A percentile compares a stretch with the other conserved stretches of the same genome.
phyloP scores from a whole-genome alignment of 164 flowering plant genomes.

The Tetrastigma voinierianum region DNA sequence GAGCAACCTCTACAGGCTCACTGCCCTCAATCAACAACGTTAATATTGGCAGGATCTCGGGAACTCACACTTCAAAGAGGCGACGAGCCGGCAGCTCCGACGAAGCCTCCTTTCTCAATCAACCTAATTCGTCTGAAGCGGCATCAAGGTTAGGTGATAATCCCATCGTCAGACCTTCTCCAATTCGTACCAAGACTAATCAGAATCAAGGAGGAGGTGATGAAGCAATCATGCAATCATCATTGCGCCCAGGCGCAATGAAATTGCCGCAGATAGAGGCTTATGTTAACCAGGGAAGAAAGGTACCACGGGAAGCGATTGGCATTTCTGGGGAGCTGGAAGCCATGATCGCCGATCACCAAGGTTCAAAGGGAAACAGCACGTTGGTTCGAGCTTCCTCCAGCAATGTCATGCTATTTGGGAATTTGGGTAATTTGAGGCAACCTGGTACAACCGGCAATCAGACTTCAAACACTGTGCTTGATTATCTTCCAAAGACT shows the following conservation, averaged over 20 bases:
- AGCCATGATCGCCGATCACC: conserved; percentile 61
- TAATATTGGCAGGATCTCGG: conserved; percentile 16
- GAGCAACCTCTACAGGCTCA: conserved; percentile 47
- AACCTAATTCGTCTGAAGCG: conserved; percentile 8
- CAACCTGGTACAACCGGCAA: conserved; percentile 36
- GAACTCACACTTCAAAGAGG: conserved; percentile 32
- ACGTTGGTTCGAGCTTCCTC: conserved; percentile 77
- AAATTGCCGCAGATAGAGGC: no score
- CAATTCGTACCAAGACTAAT: conserved; percentile 14
- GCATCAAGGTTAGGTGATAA: conserved; percentile 14
- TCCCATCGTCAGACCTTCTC: conserved; percentile 21
- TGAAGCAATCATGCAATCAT: conserved; percentile 7
- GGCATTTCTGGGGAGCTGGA: conserved; percentile 84
- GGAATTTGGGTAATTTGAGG: conserved; percentile 76
- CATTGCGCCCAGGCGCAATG: conserved; percentile 12
- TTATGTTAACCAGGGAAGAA: conserved; percentile 34
- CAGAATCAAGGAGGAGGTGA: conserved; percentile 19
- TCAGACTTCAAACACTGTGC: conserved; percentile 19
- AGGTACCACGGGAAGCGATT: conserved; percentile 36
- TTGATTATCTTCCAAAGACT: conserved; percentile 42
- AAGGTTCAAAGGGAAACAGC: conserved; percentile 32
- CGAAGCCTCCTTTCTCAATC: conserved; percentile 21
- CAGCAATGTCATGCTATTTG: conserved; percentile 70
- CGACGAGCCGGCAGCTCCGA: conserved; percentile 41
- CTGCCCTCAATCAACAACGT: conserved; percentile 22